These are phyloP conservation scores for Penicillium sp. DNA, from an alignment of 2,329 filamentous ascomycete genomes.

Conservation along the genomic window DNA sequence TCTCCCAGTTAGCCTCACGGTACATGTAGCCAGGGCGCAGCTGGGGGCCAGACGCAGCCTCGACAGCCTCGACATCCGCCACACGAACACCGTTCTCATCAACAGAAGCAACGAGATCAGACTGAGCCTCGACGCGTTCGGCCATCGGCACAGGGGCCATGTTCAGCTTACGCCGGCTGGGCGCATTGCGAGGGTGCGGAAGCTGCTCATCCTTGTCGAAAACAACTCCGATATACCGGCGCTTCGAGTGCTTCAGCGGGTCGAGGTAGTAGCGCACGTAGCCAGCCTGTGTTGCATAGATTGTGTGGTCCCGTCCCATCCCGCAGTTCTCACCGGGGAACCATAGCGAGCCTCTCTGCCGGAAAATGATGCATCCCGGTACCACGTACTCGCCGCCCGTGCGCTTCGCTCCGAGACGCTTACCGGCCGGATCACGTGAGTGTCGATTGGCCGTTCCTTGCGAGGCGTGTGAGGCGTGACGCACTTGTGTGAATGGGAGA, in stretches of 20 bases:
- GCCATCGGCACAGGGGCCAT: constrained; percentile 51
- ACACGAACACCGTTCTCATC: constrained; percentile 21
- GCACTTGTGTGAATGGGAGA: constrained; percentile 41
- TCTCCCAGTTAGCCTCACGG: constrained; percentile 59
- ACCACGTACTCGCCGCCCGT: constrained; percentile 87
- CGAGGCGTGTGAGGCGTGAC: constrained; percentile 56
- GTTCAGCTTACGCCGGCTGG: constrained; percentile 65
- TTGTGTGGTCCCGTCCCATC: constrained; percentile 93
- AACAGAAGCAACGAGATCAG: constrained; percentile 21
- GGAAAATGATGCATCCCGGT: constrained; percentile 95
- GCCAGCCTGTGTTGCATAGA: constrained; percentile 73
- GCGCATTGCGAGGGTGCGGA: constrained; percentile 65
- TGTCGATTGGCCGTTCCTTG: constrained; percentile 59
- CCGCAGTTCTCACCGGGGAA: constrained; percentile 89
- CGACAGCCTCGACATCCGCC: constrained; percentile 17
- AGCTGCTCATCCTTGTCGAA: constrained; percentile 74
- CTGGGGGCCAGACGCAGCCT: constrained; percentile 25
- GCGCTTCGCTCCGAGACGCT: constrained; percentile 91
- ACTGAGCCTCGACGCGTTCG: constrained; percentile 15
- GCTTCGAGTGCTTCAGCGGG: constrained; percentile 67
- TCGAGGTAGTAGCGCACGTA: constrained; percentile 98
- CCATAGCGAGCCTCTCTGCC: constrained; percentile 89
- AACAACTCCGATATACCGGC: constrained; percentile 89
- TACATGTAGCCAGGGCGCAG: constrained; percentile 54
- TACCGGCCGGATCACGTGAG: constrained; percentile 62